phyloP scores from a whole-genome alignment of 805 yeast genomes.

The Saccharomycopsis oosterbeekiorum region DNA sequence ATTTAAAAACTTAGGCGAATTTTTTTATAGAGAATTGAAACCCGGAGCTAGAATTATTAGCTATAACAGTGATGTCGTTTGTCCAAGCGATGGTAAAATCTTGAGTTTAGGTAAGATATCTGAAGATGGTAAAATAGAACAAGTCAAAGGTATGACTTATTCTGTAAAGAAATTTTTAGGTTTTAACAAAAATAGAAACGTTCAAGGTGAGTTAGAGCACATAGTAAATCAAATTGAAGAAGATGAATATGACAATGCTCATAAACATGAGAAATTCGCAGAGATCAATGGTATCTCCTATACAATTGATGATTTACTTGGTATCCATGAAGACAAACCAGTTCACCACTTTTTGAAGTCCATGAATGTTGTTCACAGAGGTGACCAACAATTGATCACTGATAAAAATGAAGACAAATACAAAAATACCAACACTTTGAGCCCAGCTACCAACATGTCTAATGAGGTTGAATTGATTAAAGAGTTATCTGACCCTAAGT shows the following conservation, averaged over 20 bases:
- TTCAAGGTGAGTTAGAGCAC: conserved; percentile 21
- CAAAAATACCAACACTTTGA: conserved; percentile 15
- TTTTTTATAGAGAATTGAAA: conserved; percentile 73
- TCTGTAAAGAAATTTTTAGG: conserved; percentile 85
- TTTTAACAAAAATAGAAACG: conserved; percentile 28
- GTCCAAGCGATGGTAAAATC: conserved; percentile 92
- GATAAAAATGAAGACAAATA: conserved; percentile 23
- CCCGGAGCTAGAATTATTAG: conserved; percentile 75
- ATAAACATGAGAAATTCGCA: conserved; percentile 60
- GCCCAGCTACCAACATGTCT: conserved; percentile 12
- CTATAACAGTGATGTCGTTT: conserved; percentile 53
- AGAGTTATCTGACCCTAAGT: conserved; percentile 21
- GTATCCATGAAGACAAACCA: conserved; percentile 34
- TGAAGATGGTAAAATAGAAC: conserved; percentile 82
- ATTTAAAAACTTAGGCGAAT: conserved; percentile 77
- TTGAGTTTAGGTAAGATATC: conserved; percentile 71
- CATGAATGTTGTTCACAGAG: conserved; percentile 48
- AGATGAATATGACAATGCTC: conserved; percentile 30
- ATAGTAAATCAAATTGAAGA: conserved; percentile 23
- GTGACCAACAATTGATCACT: conserved; percentile 35
- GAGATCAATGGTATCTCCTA: conserved; percentile 63
- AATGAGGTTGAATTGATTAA: conserved; percentile 5
- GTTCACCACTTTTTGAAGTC: conserved; percentile 36
- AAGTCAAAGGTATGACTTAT: conserved; percentile 93
- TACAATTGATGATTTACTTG: conserved; percentile 58